Base-by-base conservation (phyloP, 768 basidiomycete genomes). In the Leccinum sublutescens region DNA sequence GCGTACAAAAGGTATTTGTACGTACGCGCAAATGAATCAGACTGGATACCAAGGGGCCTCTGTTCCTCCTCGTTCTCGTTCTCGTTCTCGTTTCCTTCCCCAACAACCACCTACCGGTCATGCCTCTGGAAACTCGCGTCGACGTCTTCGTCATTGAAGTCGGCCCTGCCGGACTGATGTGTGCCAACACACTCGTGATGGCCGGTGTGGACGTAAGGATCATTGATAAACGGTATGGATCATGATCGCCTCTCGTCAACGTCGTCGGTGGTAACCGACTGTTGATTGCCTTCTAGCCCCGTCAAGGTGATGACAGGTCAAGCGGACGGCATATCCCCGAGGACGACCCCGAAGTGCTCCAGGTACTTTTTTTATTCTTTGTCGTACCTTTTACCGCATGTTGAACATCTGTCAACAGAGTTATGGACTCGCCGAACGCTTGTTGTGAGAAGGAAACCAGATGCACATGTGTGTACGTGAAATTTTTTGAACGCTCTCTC, bases 361-460 rank as follows among this genome's bases (percentile, higher is more conserved):
- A 84, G 76, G 81, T 77, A 60, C 17, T 9, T 19, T 5, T 12
- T 25, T 5, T 17, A 21, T 7, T 9, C 15, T 17, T 6, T 21
- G 21, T 21, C 10, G 2, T 15, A 4, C 12, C 36, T 11, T 29
- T 52, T 5, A n/a, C 17, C 23, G n/a, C 9, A 5, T 34, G 9
- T 57, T 2, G 7, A 56, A 45, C 34, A 7, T 17, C 3, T 27
- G 9, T 11, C 54, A 45, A 40, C 17, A 91, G 89, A 92, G 89
- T 61, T 91, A 92, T 73, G 90, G 89, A 6, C 79, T 92, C 6
- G 87, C 82, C 0, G 85, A 89, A 17, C 79, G 82, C 3, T 66
- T 92, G 23, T 59, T 91, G 27, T 77, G 72, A 43, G 82, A 89
- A 64, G 88, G 83, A 5, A 85, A 83, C 58, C 86, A 88, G 51